phyloP scores from a whole-genome alignment of 2,329 filamentous ascomycete genomes.

The Trichophyton rubrum region DNA sequence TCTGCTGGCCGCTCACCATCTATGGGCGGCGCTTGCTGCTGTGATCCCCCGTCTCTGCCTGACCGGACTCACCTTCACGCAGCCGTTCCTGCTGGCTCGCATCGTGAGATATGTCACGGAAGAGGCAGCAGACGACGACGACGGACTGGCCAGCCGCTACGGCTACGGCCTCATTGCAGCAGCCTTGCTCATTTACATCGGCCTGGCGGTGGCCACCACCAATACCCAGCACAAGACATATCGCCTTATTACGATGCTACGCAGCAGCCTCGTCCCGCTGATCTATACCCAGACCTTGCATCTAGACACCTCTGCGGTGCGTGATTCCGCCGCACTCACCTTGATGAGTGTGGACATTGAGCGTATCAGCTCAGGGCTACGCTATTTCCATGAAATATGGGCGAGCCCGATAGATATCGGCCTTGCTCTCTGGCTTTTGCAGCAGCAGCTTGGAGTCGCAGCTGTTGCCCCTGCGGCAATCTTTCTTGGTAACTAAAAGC shows the following conservation, averaged over 20 bases:
- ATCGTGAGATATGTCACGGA: constrained; percentile 14
- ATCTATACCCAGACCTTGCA: neutral
- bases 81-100: constrained; percentile 18
- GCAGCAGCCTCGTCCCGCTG: neutral
- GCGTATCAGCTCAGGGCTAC: neutral
- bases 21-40: neutral
- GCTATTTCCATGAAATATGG: constrained; percentile 3
- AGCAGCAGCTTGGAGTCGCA: constrained; percentile 3
- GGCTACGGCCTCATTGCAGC: constrained; percentile 19
- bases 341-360: constrained; percentile 7
- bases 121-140: constrained; percentile 8
- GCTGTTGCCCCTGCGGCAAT: neutral
- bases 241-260: constrained; percentile 6
- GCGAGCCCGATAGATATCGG: constrained; percentile 4
- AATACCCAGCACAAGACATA: neutral
- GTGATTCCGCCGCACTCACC: neutral
- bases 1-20: neutral
- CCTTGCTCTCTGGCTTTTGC: constrained; percentile 3
- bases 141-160: constrained; percentile 6
- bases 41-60: constrained; percentile 15
- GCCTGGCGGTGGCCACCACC: constrained; percentile 5
- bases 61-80: constrained; percentile 19
- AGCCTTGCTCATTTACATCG: constrained; percentile 13
- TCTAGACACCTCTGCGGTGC: neutral
- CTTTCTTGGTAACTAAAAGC: neutral